Evolutionary conservation across 2,329 filamentous ascomycete genomes (phyloP).

Genomic region (Aspergillus oerlinghausenensis): DNA sequence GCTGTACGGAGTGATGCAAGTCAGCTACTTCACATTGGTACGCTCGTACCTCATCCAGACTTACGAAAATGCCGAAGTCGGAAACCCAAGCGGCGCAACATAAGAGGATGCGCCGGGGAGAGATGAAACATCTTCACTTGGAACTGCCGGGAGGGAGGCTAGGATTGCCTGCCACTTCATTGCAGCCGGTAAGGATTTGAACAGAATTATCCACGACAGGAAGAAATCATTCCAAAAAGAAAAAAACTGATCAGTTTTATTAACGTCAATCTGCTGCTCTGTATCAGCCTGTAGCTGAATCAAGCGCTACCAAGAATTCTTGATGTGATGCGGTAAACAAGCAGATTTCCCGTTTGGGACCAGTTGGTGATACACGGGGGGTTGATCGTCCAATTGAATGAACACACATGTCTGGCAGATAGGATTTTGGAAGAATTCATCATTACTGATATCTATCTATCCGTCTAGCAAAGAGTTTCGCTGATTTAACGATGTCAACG

Average conservation of each 20-base stretch:
- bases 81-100: slow-evolving; percentile 44
- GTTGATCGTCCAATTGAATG: neutral
- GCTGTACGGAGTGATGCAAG: slow-evolving; percentile 8
- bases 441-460: too few species aligned
- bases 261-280: neutral
- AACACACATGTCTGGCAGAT: neutral
- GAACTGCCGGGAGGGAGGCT: slow-evolving; percentile 1
- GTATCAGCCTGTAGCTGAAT: neutral
- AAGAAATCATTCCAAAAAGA: neutral
- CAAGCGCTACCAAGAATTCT: neutral
- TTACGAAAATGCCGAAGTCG: slow-evolving; percentile 47
- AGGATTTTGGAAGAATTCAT: too few species aligned
- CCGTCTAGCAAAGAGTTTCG: too few species aligned
- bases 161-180: slow-evolving; percentile 10
- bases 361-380: neutral
- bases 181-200: neutral
- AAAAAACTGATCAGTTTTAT: neutral
- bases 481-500: too few species aligned
- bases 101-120: slow-evolving; percentile 21
- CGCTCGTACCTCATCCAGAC: neutral
- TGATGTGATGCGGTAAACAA: neutral
- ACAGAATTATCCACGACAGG: neutral
- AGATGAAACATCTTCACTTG: slow-evolving; percentile 6
- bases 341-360: neutral
- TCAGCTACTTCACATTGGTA: neutral